Evolutionary conservation across 139 green algal species (phyloP).

Genomic region (Zygnema circumcarinatum): DNA sequence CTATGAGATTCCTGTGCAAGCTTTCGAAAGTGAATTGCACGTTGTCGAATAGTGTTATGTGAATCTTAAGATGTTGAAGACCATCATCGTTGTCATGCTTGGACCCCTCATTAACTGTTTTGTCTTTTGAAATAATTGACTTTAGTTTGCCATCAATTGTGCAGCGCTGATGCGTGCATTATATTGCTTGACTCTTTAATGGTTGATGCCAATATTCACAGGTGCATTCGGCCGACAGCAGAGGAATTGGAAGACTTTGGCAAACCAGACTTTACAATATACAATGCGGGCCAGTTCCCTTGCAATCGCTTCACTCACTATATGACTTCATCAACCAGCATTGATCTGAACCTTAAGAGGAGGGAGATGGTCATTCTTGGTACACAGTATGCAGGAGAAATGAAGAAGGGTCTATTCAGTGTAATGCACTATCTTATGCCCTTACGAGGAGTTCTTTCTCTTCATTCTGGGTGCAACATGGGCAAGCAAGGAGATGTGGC

Average conservation of each 20-base stretch:
- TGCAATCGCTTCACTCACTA: constrained; percentile 84
- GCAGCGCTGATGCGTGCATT: no score
- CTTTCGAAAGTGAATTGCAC: no score
- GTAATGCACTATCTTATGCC: constrained; percentile 95
- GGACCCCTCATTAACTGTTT: background rate
- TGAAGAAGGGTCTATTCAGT: constrained; percentile 91
- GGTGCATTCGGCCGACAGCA: constrained; percentile 73
- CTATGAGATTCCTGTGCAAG: background rate
- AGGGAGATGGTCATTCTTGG: constrained; percentile 79
- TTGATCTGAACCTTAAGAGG: constrained; percentile 82
- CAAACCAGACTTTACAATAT: constrained; percentile 93
- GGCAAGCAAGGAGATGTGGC: constrained; percentile 68
- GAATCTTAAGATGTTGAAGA: background rate
- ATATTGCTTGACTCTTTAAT: background rate
- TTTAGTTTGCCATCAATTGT: background rate
- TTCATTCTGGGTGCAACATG: constrained; percentile 83
- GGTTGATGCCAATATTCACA: constrained; percentile 10
- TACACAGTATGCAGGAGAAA: constrained; percentile 86
- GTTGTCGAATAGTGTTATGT: no score
- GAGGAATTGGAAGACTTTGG: constrained; percentile 79
- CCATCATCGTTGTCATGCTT: background rate
- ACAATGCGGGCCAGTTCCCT: constrained; percentile 89
- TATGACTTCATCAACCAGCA: constrained; percentile 88
- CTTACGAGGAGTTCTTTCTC: constrained; percentile 75
- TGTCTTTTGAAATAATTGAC: background rate